A percentile compares a stretch with the other conserved stretches of the same genome.
Conservation (phyloP, 441 rosid genomes). For the Capsella rubella region DNA sequence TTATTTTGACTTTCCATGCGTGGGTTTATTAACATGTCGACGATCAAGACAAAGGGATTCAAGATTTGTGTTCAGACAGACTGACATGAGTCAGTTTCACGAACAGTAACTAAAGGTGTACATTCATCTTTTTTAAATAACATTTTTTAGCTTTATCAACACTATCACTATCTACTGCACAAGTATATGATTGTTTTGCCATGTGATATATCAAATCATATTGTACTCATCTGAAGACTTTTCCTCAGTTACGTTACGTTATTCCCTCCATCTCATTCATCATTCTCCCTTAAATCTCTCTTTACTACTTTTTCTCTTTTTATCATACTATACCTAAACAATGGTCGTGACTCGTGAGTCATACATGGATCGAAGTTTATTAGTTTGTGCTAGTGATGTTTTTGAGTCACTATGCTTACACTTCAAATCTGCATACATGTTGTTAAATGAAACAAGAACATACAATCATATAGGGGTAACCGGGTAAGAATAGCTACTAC, state of each 20-base stretch:
- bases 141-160: not conserved
- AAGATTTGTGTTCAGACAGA: slow-evolving; percentile 35
- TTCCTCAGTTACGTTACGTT: slow-evolving; percentile 24
- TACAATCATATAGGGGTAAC: too few species aligned
- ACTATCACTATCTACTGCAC: slow-evolving; percentile 37
- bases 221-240: slow-evolving; percentile 38
- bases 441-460: not conserved
- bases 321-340: not conserved
- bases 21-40: slow-evolving; percentile 25
- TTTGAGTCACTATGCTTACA: not conserved
- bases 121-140: slow-evolving; percentile 2
- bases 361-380: not conserved
- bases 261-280: slow-evolving; percentile 16
- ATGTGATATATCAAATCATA: slow-evolving; percentile 40
- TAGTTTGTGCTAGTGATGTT: not conserved
- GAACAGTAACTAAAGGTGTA: slow-evolving; percentile 33
- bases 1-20: slow-evolving; percentile 15
- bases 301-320: not conserved
- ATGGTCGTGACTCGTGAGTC: not conserved
- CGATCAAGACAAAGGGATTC: slow-evolving; percentile 26
- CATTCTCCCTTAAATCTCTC: slow-evolving; percentile 13
- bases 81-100: slow-evolving; percentile 41
- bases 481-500: too few species aligned
- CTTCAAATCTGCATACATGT: not conserved
- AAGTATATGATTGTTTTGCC: slow-evolving; percentile 39